Evolutionary conservation across 2,329 filamentous ascomycete genomes (phyloP).

Genomic region (Cytospora paraplurivora): DNA sequence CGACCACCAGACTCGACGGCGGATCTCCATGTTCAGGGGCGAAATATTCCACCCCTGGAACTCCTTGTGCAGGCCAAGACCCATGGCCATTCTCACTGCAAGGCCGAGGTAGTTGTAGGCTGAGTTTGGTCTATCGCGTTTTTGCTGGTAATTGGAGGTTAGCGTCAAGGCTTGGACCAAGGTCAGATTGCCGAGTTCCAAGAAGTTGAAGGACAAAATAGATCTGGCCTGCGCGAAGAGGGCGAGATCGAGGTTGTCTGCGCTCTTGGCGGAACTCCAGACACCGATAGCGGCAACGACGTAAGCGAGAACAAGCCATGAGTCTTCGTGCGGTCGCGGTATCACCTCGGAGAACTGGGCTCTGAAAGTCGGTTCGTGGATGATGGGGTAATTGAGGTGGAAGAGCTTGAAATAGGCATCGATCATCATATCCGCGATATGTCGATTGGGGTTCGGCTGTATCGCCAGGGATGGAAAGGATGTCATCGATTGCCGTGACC

Average conservation of each 20-base stretch:
- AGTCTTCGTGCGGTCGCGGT: slow-evolving; percentile 28
- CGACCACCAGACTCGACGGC: slow-evolving; percentile 42
- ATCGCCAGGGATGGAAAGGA: slow-evolving; percentile 30
- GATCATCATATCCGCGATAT: slow-evolving; percentile 35
- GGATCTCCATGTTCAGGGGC: slow-evolving; percentile 39
- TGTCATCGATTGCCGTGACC: slow-evolving; percentile 24
- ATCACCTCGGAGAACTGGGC: slow-evolving; percentile 30
- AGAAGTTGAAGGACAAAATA: slow-evolving; percentile 29
- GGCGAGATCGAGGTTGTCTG: slow-evolving; percentile 48
- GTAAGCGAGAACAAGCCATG: slow-evolving; percentile 30
- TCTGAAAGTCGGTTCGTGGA: slow-evolving; percentile 48
- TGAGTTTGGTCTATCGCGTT: slow-evolving; percentile 52
- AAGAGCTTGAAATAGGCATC: slow-evolving; percentile 47
- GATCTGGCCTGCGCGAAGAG: slow-evolving; percentile 49
- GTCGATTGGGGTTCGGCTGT: slow-evolving; percentile 38
- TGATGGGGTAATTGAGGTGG: slow-evolving; percentile 47
- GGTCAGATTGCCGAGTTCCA: slow-evolving; percentile 33
- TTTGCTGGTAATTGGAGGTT: slow-evolving; percentile 43
- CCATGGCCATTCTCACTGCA: slow-evolving; percentile 51
- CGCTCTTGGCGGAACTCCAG: slow-evolving; percentile 27
- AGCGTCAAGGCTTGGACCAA: slow-evolving; percentile 39
- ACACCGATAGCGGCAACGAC: slow-evolving; percentile 29
- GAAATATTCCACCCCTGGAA: slow-evolving; percentile 39
- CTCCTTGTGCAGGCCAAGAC: slow-evolving; percentile 51
- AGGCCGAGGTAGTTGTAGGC: slow-evolving; percentile 53